Base-by-base conservation (phyloP, 805 yeast species). In the Cyberlindnera mycetangii region DNA sequence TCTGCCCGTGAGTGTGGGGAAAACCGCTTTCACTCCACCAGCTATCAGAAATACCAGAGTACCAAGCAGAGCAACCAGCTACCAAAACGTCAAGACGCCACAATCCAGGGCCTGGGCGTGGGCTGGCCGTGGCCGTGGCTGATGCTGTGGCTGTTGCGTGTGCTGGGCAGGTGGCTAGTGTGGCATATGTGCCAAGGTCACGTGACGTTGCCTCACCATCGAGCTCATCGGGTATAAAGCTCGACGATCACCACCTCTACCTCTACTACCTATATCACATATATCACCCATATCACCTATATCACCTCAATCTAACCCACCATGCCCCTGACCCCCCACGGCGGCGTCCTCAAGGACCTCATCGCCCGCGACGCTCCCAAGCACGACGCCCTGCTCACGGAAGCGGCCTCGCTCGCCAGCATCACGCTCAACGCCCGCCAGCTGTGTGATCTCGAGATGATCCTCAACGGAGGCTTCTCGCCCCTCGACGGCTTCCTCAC, bases 401-500 rank as follows among this genome's bases (percentile, higher is more conserved):
- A 89, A 67, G 75, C 83, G 16, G 68, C 71, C 25, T 61, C 68
- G 37, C 53, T 70, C 22, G 67, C 72, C 18, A 59, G 73, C n/a
- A 64, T 77, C 40, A 67, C 66, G 11, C 73, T 90, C 53, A 83
- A 95, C 27, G 92, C 81, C 51, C 84, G 98, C 64, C 97, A 90
- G 66, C 72, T 90, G 45, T 90, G 98, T 68, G 98, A 90, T 66
- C 70, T 92, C 60, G 98, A 90, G 70, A 74, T 92, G 66, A 87
- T 90, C 61, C 70, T 92, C 49, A 85, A 85, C 58, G 98, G 98
- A 66, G 97, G 97, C 5, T 90, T 90, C 65, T 89, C 97, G 32
- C 98, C 89, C 42, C 69, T 81, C 63, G 70, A 73, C 32, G 89
- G 86, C 17, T 84, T 79, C 65, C 67, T 81, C 58, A 75, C 72